These are phyloP conservation scores for Ilex paraguariensis DNA, from an alignment of 305 asterid genomes.

Conservation along the genomic window DNA sequence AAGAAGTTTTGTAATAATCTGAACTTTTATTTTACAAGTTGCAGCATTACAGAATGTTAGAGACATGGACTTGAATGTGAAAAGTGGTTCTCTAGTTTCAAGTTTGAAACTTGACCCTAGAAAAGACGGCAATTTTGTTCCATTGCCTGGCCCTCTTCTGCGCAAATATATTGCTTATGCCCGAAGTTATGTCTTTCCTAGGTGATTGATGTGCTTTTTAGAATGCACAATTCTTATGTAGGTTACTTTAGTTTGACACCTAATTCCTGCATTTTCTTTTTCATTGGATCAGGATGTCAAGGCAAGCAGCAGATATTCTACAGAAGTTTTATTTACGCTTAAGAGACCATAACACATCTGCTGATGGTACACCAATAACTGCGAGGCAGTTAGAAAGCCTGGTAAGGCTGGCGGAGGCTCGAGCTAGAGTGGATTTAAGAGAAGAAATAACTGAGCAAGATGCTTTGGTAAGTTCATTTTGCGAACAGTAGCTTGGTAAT, in stretches of 20 bases:
- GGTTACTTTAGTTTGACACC: slow-evolving; percentile 11
- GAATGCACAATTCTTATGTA: slow-evolving; percentile 5
- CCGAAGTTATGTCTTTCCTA: slow-evolving; percentile 72
- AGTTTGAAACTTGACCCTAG: slow-evolving; percentile 57
- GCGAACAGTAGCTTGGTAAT: slow-evolving; percentile 11
- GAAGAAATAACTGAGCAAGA: slow-evolving; percentile 82
- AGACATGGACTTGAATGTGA: slow-evolving; percentile 39
- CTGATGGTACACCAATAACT: slow-evolving; percentile 95
- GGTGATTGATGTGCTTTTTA: slow-evolving; percentile 40
- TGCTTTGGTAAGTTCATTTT: slow-evolving; percentile 62
- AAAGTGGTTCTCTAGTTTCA: slow-evolving; percentile 10
- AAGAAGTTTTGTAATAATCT: slow-evolving; percentile 14
- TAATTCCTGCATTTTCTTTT: slow-evolving; percentile 19
- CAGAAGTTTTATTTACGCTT: slow-evolving; percentile 83
- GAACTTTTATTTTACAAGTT: slow-evolving; percentile 15
- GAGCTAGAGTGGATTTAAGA: slow-evolving; percentile 92
- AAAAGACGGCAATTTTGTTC: slow-evolving; percentile 76
- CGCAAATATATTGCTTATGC: slow-evolving; percentile 97
- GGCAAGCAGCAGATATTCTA: slow-evolving; percentile 89
- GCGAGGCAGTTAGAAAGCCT: slow-evolving; percentile 98
- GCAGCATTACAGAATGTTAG: slow-evolving; percentile 51
- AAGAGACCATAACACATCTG: slow-evolving; percentile 73
- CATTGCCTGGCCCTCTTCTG: slow-evolving; percentile 89
- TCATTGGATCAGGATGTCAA: slow-evolving; percentile 64
- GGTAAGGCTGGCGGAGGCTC: slow-evolving; percentile 94